Conservation (phyloP, 1,284 basidiomycete species). For the Marasmius tenuissimus region DNA sequence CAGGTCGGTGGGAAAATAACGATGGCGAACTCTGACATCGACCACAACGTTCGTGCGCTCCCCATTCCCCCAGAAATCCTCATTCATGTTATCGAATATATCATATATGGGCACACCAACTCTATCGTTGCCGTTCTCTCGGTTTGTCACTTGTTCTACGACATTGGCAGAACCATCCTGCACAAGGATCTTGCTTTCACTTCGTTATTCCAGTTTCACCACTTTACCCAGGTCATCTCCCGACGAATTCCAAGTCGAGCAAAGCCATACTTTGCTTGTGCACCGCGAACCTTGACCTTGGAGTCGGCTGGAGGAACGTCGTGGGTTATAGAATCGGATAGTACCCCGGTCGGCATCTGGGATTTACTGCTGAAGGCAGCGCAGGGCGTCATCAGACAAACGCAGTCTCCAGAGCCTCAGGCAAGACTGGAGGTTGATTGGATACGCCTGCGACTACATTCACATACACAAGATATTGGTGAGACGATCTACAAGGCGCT, state of each 20-base stretch:
- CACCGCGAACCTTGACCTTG: conserved; percentile 25
- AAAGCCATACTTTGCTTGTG: conserved; percentile 18
- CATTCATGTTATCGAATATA: not conserved
- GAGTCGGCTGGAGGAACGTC: conserved; percentile 30
- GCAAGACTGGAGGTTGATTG: conserved; percentile 28
- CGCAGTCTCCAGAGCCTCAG: not conserved
- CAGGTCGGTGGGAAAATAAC: not conserved
- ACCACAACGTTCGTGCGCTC: not conserved
- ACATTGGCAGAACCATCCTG: conserved; percentile 8
- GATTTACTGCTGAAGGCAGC: conserved; percentile 24
- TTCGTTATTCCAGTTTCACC: conserved; percentile 27
- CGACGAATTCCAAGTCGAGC: not conserved
- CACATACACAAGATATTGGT: conserved; percentile 37
- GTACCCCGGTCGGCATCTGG: conserved; percentile 26
- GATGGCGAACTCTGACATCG: not conserved
- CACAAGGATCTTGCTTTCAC: conserved; percentile 22
- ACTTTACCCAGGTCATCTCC: conserved; percentile 21
- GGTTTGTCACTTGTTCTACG: conserved; percentile 12
- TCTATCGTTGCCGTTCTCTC: conserved; percentile 11
- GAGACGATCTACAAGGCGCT: conserved; percentile 40
- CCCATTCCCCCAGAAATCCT: not conserved
- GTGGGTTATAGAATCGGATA: not conserved
- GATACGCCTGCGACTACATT: conserved; percentile 42
- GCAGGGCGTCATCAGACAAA: conserved; percentile 3
- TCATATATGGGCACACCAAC: not conserved